These are phyloP conservation scores for Cutaneotrichosporon daszewskae DNA, from an alignment of 1,284 basidiomycete species.

Conservation along the genomic window DNA sequence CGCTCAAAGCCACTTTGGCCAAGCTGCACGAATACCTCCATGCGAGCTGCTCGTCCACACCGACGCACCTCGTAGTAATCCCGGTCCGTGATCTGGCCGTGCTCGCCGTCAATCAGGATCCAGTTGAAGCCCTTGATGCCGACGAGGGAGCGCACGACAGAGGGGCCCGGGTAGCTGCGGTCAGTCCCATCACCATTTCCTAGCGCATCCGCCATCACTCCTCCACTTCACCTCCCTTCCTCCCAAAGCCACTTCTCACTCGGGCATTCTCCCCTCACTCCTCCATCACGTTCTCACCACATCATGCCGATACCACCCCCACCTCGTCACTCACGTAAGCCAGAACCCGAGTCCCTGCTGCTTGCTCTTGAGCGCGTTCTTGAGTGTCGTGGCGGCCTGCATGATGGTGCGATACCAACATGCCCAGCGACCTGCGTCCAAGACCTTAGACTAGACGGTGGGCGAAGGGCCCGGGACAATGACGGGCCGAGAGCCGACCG, in stretches of 20 bases:
- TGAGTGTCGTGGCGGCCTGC: no score
- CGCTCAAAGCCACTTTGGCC: no score
- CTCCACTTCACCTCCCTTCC: no score
- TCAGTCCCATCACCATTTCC: not conserved
- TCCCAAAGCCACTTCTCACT: no score
- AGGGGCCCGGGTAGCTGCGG: conserved; percentile 23
- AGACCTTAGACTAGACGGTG: no score
- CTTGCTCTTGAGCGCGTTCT: conserved; percentile 52
- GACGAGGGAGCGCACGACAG: conserved; percentile 27
- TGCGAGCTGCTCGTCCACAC: not conserved
- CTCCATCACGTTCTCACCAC: no score
- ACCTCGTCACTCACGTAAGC: conserved; percentile 50
- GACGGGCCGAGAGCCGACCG: no score
- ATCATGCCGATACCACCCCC: not conserved
- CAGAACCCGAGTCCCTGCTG: conserved; percentile 66
- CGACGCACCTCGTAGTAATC: conserved; percentile 22
- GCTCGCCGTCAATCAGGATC: conserved; percentile 29
- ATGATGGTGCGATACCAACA: no score
- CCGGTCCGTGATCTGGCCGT: conserved; percentile 22
- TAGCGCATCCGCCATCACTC: not conserved
- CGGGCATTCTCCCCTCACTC: no score
- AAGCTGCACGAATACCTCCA: not conserved
- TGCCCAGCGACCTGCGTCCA: no score
- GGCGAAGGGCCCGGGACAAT: no score
- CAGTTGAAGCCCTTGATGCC: conserved; percentile 30